phyloP scores from a whole-genome alignment of 306 rosid species.

The Dryas drummondii region DNA sequence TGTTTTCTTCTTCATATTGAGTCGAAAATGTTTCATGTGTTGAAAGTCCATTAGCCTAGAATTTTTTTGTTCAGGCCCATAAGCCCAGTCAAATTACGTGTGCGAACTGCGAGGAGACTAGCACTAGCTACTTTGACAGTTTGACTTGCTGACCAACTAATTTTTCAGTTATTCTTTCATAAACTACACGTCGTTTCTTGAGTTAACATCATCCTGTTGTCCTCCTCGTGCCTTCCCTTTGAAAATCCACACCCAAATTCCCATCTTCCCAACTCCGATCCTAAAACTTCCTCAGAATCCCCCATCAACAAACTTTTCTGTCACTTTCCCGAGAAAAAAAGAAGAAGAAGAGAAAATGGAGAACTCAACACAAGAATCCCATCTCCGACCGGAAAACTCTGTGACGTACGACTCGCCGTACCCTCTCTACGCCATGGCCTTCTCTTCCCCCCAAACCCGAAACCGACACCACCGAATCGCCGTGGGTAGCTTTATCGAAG shows the following conservation, averaged over 20 bases:
- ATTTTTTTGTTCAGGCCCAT: too few species aligned
- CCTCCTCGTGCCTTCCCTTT: not conserved
- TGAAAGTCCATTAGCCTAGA: not conserved
- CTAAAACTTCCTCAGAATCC: not conserved
- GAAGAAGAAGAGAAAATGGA: conserved; percentile 42
- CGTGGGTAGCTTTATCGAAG: conserved; percentile 85
- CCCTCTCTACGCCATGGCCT: conserved; percentile 74
- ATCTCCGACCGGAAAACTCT: conserved; percentile 55
- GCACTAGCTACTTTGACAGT: not conserved
- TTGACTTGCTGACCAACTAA: conserved; percentile 8
- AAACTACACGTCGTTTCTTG: not conserved
- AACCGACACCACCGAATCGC: conserved; percentile 49
- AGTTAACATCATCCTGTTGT: not conserved
- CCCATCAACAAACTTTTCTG: not conserved
- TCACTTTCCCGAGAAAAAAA: conserved; percentile 14
- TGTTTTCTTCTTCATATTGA: too few species aligned
- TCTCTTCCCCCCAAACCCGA: conserved; percentile 45
- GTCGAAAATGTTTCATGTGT: too few species aligned
- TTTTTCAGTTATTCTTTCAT: not conserved
- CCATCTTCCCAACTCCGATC: not conserved
- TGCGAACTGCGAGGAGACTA: not conserved
- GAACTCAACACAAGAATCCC: conserved; percentile 64
- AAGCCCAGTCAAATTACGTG: conserved; percentile 4
- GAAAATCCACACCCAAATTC: not conserved
- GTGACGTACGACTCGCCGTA: conserved; percentile 72